phyloP scores from a whole-genome alignment of 2,329 filamentous ascomycete genomes.

The Zarea fungicola region DNA sequence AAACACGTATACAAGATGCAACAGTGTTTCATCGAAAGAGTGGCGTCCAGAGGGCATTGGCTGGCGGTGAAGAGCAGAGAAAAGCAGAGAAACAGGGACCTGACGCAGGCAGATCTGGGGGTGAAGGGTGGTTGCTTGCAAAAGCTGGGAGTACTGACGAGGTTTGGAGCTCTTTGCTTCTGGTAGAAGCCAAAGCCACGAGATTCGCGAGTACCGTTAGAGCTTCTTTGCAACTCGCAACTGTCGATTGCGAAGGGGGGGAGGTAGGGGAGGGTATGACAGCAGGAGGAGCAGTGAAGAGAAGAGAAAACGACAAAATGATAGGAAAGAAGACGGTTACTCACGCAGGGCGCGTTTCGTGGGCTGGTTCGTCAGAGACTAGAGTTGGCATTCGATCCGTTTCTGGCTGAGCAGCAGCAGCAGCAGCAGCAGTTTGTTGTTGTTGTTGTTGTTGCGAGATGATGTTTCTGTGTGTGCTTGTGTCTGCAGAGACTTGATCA shows the following conservation, averaged over 20 bases:
- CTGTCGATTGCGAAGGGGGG: neutral
- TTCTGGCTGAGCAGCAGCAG: neutral
- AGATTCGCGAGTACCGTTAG: slow-evolving; percentile 1
- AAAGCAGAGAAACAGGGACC: neutral
- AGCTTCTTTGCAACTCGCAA: slow-evolving; percentile 3
- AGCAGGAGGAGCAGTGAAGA: no score
- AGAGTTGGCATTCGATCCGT: slow-evolving; percentile 5
- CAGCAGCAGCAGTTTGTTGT: neutral
- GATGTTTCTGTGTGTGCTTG: no score
- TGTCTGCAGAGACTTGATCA: neutral
- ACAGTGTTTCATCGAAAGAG: slow-evolving; percentile 3
- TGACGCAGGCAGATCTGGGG: neutral
- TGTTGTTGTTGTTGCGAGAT: neutral
- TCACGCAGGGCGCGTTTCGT: slow-evolving; percentile 5
- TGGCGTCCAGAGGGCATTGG: neutral
- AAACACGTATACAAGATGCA: neutral
- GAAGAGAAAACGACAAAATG: neutral
- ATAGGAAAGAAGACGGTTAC: neutral
- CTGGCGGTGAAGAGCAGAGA: neutral
- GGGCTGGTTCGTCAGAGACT: neutral
- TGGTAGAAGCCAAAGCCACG: slow-evolving; percentile 6
- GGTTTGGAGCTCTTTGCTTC: slow-evolving; percentile 1
- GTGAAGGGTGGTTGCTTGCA: neutral
- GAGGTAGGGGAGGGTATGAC: no score
- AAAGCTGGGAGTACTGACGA: neutral